Evolutionary conservation across 169 alveolate species (phyloP).

Genomic region (Plasmodium ovale): DNA sequence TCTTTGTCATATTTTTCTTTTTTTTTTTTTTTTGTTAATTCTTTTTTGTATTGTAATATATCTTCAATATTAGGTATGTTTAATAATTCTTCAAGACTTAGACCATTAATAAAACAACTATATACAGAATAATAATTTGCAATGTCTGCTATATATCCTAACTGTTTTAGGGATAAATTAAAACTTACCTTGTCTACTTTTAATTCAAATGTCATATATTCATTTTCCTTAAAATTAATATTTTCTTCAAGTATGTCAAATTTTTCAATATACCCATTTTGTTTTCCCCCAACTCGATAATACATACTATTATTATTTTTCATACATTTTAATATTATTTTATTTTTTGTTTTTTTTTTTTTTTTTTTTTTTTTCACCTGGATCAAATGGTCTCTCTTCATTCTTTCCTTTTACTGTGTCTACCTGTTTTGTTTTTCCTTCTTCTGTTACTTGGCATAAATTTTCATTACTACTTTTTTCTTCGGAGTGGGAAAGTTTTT

Average conservation of each 20-base stretch:
- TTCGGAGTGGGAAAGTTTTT: no score
- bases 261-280: slow-evolving; percentile 4
- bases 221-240: slow-evolving; percentile 59
- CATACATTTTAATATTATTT: neutral
- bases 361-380: neutral
- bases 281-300: neutral
- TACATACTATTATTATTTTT: neutral
- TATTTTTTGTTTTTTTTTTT: neutral
- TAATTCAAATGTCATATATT: slow-evolving; percentile 43
- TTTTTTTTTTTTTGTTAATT: slow-evolving; percentile 43
- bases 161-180: slow-evolving; percentile 27
- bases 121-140: slow-evolving; percentile 24
- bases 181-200: slow-evolving; percentile 20
- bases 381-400: no score
- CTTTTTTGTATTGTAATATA: slow-evolving; percentile 36
- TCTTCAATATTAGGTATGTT: slow-evolving; percentile 51
- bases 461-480: no score
- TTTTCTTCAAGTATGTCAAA: slow-evolving; percentile 43
- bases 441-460: neutral
- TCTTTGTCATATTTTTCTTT: slow-evolving; percentile 66
- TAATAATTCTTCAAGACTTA: slow-evolving; percentile 39
- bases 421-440: neutral
- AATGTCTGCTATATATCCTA: slow-evolving; percentile 19
- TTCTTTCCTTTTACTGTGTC: no score
- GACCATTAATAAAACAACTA: slow-evolving; percentile 47